phyloP scores from a whole-genome alignment of 169 alveolate genomes.

The Miamiensis avidus region DNA sequence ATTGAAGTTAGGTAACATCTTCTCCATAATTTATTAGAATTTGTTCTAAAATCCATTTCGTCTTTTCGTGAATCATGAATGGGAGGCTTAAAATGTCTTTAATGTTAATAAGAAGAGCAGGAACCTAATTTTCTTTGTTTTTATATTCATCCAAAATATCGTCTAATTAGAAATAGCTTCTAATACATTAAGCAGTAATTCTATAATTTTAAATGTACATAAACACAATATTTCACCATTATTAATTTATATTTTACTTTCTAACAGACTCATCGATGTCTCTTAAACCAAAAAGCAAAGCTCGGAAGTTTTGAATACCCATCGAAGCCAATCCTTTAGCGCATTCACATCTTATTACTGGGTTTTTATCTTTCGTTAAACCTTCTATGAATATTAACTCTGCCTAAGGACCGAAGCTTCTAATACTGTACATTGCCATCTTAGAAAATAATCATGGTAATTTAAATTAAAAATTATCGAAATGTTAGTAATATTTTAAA shows the following conservation, averaged over 20 bases:
- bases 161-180: neutral
- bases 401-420: slow-evolving; percentile 75
- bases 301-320: slow-evolving; percentile 70
- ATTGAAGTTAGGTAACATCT: neutral
- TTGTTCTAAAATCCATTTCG: neutral
- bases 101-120: neutral
- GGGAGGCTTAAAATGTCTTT: neutral
- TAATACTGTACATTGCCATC: slow-evolving; percentile 61
- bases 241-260: slow-evolving; percentile 31
- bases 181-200: neutral
- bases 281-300: slow-evolving; percentile 67
- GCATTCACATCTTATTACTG: slow-evolving; percentile 64
- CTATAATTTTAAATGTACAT: neutral
- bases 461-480: neutral
- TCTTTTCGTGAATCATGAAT: neutral
- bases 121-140: neutral
- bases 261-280: slow-evolving; percentile 66
- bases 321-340: slow-evolving; percentile 70
- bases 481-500: neutral
- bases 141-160: neutral
- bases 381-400: slow-evolving; percentile 78
- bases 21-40: neutral
- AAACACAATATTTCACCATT: neutral
- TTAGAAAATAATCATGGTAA: no score
- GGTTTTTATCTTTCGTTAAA: slow-evolving; percentile 68